Base-by-base conservation (phyloP, 2,329 filamentous ascomycete genomes). In the Westerdykella sp. region DNA sequence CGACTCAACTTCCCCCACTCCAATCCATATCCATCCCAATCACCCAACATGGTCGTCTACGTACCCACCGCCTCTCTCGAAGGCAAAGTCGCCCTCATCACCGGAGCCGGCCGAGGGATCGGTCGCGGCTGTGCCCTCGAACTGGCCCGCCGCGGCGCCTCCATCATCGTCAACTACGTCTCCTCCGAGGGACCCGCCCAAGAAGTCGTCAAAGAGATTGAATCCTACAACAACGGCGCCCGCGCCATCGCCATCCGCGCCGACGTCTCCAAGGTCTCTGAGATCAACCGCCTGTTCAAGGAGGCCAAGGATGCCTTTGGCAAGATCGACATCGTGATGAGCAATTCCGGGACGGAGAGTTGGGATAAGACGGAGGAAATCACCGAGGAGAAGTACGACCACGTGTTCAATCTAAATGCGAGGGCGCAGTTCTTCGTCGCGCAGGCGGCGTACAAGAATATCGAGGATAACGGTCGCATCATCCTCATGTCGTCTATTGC, bases 371-470 rank as follows among this genome's bases (percentile, higher is more conserved):
- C 82, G 46, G 78, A 82, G 69, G 80, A 84, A 55, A 80, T 85
- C 45, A 73, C 79, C 4, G 78, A 81, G 63, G 81, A 85, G 70
- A 81, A 84, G 67, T 85, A 79, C 62, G 82, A 86, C 64, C 79
- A 82, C 48, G 81, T 85, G 51, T 84, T 85, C 72, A 74, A 72
- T 69, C 68, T 85, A 62, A 85, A 85, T 68, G 77, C 81, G 6
- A 72, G 80, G 7, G 82, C 81, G 37, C 82, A 87, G 68, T 87
- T 87, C 73, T 87, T 88, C 65, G 83, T 88, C 41, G 84, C 83
- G 15, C 83, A 87, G 69, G 80, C 85, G 45, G 85, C 79, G 6
- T 84, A 84, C 67, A 83, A 83, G 69, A 73, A 86, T 69, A 76
- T 86, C 50, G 75, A 82, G 60, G 73, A 78, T 36, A 81, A 84